A percentile compares a stretch with the other conserved stretches of the same genome.
phyloP scores from a whole-genome alignment of 192 early-diverging fungal genomes.

The Ramicandelaber brevisporus region DNA sequence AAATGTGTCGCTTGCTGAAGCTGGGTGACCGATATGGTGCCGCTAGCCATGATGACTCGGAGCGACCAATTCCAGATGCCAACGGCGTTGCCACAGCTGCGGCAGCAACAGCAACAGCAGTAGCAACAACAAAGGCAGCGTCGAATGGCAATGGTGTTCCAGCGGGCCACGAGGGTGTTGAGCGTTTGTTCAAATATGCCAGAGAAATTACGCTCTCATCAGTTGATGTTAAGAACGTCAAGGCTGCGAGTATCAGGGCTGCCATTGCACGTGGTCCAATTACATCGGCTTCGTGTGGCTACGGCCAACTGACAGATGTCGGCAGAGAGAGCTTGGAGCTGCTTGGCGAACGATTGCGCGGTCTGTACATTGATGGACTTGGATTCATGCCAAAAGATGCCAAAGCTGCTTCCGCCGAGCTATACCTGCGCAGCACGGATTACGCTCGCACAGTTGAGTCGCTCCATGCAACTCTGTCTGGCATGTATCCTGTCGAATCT shows the following conservation, averaged over 20 bases:
- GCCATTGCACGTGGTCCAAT: conserved; percentile 3
- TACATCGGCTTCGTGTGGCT: conserved; percentile 10
- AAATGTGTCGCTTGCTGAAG: conserved; percentile 1
- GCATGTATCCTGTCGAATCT: conserved; percentile 29
- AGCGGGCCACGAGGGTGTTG: conserved; percentile 3
- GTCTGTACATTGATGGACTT: conserved; percentile 23
- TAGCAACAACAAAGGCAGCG: not conserved
- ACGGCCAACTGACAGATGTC: conserved; percentile 29
- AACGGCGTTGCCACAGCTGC: too few species aligned
- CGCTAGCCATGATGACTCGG: conserved; percentile 1
- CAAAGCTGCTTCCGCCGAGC: conserved; percentile 4
- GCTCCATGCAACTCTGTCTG: conserved; percentile 30
- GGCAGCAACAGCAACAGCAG: too few species aligned
- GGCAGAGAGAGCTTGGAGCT: conserved; percentile 22
- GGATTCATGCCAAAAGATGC: conserved; percentile 15
- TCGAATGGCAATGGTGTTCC: conserved; percentile 10
- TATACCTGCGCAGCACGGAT: conserved; percentile 28
- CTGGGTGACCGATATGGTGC: conserved; percentile 1
- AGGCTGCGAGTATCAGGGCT: conserved; percentile 1
- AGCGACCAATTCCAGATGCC: too few species aligned
- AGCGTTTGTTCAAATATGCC: conserved; percentile 1
- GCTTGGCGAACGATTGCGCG: conserved; percentile 19
- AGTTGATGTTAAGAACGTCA: conserved; percentile 5
- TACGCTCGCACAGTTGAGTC: conserved; percentile 37
- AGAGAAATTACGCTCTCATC: conserved; percentile 2